Evolutionary conservation across 2,329 filamentous ascomycete genomes (phyloP).

Genomic region (Mycosphaerella sp.): DNA sequence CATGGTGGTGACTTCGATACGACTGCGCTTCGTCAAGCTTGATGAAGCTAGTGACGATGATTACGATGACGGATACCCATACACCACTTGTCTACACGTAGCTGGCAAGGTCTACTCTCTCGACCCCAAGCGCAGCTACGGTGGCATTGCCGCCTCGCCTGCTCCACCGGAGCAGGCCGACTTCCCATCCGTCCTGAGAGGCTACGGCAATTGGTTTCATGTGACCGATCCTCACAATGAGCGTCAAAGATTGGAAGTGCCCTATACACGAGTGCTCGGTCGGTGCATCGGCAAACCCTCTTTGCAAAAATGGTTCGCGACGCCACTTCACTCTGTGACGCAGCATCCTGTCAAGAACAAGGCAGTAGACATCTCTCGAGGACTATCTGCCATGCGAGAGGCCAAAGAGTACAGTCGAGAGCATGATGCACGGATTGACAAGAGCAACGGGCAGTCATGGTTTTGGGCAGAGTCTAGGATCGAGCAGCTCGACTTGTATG

Average conservation of each 20-base stretch:
- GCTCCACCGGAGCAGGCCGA: constrained; percentile 12
- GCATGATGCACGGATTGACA: constrained; percentile 45
- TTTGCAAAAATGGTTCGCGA: constrained; percentile 42
- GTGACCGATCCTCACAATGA: constrained; percentile 39
- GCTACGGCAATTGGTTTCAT: constrained; percentile 50
- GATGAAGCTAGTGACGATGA: constrained; percentile 43
- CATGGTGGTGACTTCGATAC: constrained; percentile 50
- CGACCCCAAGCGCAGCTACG: constrained; percentile 31
- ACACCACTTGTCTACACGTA: constrained; percentile 44
- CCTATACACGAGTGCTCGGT: constrained; percentile 49
- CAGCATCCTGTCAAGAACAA: constrained; percentile 3
- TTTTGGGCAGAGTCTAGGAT: constrained; percentile 53
- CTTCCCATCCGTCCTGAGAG: constrained; percentile 25
- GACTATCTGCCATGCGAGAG: constrained; percentile 43
- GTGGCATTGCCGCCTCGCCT: constrained; percentile 30
- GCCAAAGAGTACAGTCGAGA: constrained; percentile 44
- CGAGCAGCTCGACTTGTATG: constrained; percentile 49
- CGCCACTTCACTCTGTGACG: constrained; percentile 11
- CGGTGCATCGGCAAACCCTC: constrained; percentile 50
- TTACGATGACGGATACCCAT: constrained; percentile 37
- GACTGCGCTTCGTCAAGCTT: constrained; percentile 46
- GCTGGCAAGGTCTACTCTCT: constrained; percentile 46
- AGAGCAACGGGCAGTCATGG: constrained; percentile 41
- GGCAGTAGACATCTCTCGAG: constrained; percentile 27
- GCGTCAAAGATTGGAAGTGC: constrained; percentile 39